Evolutionary conservation across 805 yeast species (phyloP).

Genomic region (Pichia exigua): DNA sequence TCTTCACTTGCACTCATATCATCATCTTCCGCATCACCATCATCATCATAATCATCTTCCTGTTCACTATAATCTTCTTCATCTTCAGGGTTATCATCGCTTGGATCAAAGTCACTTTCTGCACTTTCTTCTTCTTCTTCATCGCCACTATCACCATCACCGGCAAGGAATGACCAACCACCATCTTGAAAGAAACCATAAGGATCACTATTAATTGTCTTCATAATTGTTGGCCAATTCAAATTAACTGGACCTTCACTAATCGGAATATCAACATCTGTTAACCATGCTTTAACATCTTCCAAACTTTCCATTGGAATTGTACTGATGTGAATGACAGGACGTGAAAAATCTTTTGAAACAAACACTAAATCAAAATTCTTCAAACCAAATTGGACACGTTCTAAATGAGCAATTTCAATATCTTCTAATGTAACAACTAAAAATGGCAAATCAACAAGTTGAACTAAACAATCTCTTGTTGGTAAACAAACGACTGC

Average conservation of each 20-base stretch:
- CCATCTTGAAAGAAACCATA: constrained; percentile 90
- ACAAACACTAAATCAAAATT: constrained; percentile 97
- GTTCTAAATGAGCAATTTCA: constrained; percentile 90
- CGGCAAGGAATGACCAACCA: constrained; percentile 92
- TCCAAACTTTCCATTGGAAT: constrained; percentile 90
- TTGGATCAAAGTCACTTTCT: constrained; percentile 56
- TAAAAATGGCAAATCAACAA: constrained; percentile 90
- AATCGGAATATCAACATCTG: constrained; percentile 94
- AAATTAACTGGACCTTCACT: constrained; percentile 93
- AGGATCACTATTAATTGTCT: constrained; percentile 85
- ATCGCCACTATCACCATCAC: constrained; percentile 73
- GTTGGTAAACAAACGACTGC: constrained; percentile 95
- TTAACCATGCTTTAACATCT: constrained; percentile 91
- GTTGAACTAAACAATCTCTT: constrained; percentile 90
- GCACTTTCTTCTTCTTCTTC: constrained; percentile 62
- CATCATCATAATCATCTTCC: constrained; percentile 24
- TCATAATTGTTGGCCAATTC: constrained; percentile 95
- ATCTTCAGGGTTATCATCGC: constrained; percentile 53
- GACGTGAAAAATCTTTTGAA: constrained; percentile 79
- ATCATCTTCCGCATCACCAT: constrained; percentile 18
- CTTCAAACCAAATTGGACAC: constrained; percentile 94
- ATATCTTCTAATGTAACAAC: constrained; percentile 88
- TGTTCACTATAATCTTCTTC: constrained; percentile 35
- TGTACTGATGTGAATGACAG: constrained; percentile 89
- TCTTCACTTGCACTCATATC: constrained; percentile 19